Evolutionary conservation across 805 yeast species (phyloP).

Genomic region (Wickerhamiella nectarea): DNA sequence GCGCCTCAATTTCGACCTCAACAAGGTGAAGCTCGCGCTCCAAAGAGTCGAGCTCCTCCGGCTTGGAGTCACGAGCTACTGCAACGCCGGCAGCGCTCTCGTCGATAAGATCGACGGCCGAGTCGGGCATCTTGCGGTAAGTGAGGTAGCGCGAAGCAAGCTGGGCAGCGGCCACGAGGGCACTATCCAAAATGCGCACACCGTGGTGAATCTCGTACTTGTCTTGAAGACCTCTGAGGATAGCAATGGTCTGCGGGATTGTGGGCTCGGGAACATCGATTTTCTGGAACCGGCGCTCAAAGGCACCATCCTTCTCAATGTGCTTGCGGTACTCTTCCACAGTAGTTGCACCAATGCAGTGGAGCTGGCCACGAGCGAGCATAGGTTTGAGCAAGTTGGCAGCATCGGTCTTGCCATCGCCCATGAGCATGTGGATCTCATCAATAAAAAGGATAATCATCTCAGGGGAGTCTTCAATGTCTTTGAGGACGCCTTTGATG

Average conservation of each 20-base stretch:
- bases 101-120: constrained; percentile 92
- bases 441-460: constrained; percentile 87
- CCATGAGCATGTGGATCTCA: constrained; percentile 99
- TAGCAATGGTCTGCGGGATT: constrained; percentile 84
- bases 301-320: constrained; percentile 94
- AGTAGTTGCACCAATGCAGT: constrained; percentile 97
- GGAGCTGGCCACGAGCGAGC: constrained; percentile 89
- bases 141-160: constrained; percentile 89
- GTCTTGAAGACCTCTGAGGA: constrained; percentile 88
- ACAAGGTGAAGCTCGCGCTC: constrained; percentile 85
- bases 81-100: constrained; percentile 96
- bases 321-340: constrained; percentile 85
- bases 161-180: constrained; percentile 87
- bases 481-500: constrained; percentile 89
- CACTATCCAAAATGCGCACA: constrained; percentile 87
- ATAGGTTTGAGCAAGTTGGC: constrained; percentile 95
- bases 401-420: constrained; percentile 95
- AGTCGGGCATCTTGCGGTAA: constrained; percentile 89
- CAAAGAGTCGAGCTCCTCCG: constrained; percentile 86
- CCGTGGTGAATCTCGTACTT: constrained; percentile 96
- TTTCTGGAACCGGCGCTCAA: constrained; percentile 95
- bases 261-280: constrained; percentile 94
- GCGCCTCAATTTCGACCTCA: constrained; percentile 91
- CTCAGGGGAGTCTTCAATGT: constrained; percentile 74
- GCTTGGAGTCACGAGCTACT: constrained; percentile 94